phyloP scores from a whole-genome alignment of 805 yeast genomes.

The Saturnispora saitoi region DNA sequence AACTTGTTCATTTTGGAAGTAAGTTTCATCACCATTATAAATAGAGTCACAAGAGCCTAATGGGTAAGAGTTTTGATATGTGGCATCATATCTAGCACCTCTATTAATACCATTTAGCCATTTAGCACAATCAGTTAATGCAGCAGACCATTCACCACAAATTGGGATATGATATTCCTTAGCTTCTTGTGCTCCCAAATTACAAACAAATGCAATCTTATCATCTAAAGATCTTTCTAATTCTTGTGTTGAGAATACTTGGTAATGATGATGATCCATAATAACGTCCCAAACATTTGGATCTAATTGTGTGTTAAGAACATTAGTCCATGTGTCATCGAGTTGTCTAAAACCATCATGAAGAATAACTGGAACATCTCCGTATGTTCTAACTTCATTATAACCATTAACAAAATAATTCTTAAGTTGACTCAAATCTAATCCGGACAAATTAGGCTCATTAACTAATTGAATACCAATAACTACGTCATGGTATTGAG shows the following conservation, averaged over 20 bases:
- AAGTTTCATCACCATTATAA: conserved; percentile 31
- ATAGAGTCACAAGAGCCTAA: conserved; percentile 57
- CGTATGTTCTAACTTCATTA: conserved; percentile 46
- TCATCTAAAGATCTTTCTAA: conserved; percentile 50
- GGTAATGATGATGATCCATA: conserved; percentile 86
- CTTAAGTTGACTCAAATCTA: conserved; percentile 51
- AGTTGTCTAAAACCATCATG: conserved; percentile 69
- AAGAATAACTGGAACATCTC: conserved; percentile 39
- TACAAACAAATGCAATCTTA: conserved; percentile 51
- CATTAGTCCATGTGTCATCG: conserved; percentile 53
- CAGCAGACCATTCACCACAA: conserved; percentile 72
- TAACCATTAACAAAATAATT: conserved; percentile 59
- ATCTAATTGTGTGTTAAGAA: conserved; percentile 33
- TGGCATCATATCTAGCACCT: conserved; percentile 61
- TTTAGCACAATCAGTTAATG: conserved; percentile 59
- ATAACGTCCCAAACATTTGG: conserved; percentile 47
- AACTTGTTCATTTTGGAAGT: conserved; percentile 51
- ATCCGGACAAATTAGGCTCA: conserved; percentile 76
- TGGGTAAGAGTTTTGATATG: conserved; percentile 30
- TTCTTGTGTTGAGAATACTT: conserved; percentile 64
- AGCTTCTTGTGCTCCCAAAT: conserved; percentile 32
- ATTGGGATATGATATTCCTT: conserved; percentile 64
- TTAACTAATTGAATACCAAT: conserved; percentile 79
- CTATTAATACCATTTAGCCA: conserved; percentile 65
- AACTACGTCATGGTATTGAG: conserved; percentile 58